These are phyloP conservation scores for Candida ponderosae DNA, from an alignment of 805 yeast genomes.

Conservation along the genomic window DNA sequence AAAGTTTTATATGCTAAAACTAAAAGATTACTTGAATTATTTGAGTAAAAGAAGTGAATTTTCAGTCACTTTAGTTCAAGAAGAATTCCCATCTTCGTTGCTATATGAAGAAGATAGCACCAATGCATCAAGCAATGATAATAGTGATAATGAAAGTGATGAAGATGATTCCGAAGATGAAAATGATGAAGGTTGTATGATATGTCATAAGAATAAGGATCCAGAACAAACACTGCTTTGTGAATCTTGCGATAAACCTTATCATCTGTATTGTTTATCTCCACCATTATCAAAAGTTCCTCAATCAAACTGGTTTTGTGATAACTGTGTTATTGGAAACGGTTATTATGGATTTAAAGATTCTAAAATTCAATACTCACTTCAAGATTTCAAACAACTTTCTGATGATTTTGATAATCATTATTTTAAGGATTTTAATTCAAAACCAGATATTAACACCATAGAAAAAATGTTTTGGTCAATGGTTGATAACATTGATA, in stretches of 20 bases:
- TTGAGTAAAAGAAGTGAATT: conserved; percentile 19
- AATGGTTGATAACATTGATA: conserved; percentile 30
- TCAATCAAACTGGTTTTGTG: conserved; percentile 69
- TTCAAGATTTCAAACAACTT: conserved; percentile 51
- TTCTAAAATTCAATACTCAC: conserved; percentile 42
- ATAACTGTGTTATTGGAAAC: conserved; percentile 75
- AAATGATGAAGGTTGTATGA: conserved; percentile 32
- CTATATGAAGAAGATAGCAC: conserved; percentile 10
- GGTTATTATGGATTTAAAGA: conserved; percentile 88
- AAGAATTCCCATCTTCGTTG: conserved; percentile 25
- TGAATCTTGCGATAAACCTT: conserved; percentile 66
- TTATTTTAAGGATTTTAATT: conserved; percentile 27
- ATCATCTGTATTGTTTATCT: conserved; percentile 59
- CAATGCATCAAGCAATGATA: too few relatives aligned
- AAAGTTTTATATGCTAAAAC: conserved; percentile 16
- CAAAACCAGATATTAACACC: conserved; percentile 28
- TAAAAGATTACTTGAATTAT: conserved; percentile 26
- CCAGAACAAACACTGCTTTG: conserved; percentile 51
- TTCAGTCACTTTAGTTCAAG: conserved; percentile 14
- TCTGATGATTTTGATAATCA: conserved; percentile 41
- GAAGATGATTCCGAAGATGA: conserved; percentile 16
- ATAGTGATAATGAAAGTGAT: conserved; percentile 16
- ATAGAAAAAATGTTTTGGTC: conserved; percentile 70
- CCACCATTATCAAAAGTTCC: conserved; percentile 50
- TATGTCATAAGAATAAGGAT: conserved; percentile 39